These are phyloP conservation scores for Saxophila tyrrhenica DNA, from an alignment of 495 filamentous ascomycete genomes.

Conservation along the genomic window DNA sequence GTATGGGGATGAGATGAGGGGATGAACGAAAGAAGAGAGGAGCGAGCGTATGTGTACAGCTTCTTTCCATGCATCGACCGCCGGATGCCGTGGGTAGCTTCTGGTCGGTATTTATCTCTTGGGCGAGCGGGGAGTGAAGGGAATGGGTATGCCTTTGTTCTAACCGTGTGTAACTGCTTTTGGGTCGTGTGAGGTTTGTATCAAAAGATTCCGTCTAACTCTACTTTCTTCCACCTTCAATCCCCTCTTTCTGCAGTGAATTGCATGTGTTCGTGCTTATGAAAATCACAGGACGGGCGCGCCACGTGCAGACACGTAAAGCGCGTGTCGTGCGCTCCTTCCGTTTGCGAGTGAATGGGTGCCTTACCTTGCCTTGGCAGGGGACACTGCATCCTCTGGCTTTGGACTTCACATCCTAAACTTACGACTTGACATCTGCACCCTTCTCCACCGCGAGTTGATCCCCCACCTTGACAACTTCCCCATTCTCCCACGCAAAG, in stretches of 20 bases:
- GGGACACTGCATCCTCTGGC: neutral
- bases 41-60: neutral
- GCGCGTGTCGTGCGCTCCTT: neutral
- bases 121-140: neutral
- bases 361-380: neutral
- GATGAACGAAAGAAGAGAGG: neutral
- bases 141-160: neutral
- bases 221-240: neutral
- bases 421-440: neutral
- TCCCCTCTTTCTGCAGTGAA: neutral
- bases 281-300: too few species aligned
- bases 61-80: neutral
- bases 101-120: neutral
- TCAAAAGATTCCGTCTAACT: conserved; percentile 1
- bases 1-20: neutral
- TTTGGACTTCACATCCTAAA: neutral
- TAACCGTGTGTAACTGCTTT: neutral
- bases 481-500: neutral
- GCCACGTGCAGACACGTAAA: neutral
- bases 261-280: neutral
- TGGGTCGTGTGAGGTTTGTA: conserved; percentile 1
- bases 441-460: neutral
- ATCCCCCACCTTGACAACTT: neutral
- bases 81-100: neutral
- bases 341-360: neutral